Conservation (phyloP, 179 eudicot genomes). For the Spinacia oleracea region DNA sequence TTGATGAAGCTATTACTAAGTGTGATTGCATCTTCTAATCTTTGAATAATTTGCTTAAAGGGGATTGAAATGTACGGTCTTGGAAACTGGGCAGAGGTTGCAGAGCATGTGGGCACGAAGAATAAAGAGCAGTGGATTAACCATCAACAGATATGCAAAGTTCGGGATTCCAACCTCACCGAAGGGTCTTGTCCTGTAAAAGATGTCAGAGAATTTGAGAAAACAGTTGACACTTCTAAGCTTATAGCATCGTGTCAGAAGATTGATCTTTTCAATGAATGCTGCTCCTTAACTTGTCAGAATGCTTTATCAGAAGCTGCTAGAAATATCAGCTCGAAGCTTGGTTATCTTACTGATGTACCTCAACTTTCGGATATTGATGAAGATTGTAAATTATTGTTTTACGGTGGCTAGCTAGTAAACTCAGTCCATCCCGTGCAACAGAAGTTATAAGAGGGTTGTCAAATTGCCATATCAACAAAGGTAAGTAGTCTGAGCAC, state of each 20-base stretch:
- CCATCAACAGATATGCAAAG: constrained; percentile 66
- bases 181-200: constrained; percentile 84
- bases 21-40: constrained; percentile 12
- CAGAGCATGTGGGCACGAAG: constrained; percentile 83
- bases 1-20: background rate
- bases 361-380: constrained; percentile 52
- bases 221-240: constrained; percentile 54
- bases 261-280: constrained; percentile 82
- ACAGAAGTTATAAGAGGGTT: constrained; percentile 83
- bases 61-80: constrained; percentile 89
- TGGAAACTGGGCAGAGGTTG: constrained; percentile 82
- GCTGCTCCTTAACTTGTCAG: constrained; percentile 81
- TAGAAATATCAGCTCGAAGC: constrained; percentile 60
- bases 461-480: constrained; percentile 83
- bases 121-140: constrained; percentile 57
- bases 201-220: constrained; percentile 72
- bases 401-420: constrained; percentile 86
- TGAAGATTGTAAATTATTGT: constrained; percentile 75
- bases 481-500: constrained; percentile 76
- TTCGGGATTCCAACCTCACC: constrained; percentile 72
- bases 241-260: constrained; percentile 73
- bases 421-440: constrained; percentile 69
- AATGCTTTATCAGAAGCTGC: constrained; percentile 85
- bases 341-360: constrained; percentile 47
- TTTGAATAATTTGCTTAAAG: constrained; percentile 26